phyloP scores from a whole-genome alignment of 1,139 yeast genomes.

The Saccharomycopsis hybrid region DNA sequence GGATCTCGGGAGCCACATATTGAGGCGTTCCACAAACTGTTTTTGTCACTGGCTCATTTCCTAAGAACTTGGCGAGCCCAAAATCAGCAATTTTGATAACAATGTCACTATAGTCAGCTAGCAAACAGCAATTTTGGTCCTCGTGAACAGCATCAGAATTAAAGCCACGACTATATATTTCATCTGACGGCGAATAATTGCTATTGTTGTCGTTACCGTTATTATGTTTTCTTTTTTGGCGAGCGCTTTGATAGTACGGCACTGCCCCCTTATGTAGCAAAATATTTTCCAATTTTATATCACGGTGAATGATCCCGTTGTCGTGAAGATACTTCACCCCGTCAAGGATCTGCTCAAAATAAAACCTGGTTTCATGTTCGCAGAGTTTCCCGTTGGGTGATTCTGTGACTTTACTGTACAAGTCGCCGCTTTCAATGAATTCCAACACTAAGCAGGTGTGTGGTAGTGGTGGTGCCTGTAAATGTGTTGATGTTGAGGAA shows the following conservation, averaged over 20 bases:
- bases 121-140: background rate
- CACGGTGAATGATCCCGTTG: slow-evolving; percentile 65
- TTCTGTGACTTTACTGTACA: slow-evolving; percentile 61
- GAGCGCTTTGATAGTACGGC: background rate
- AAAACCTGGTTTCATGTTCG: slow-evolving; percentile 52
- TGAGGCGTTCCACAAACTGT: slow-evolving; percentile 83
- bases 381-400: slow-evolving; percentile 48
- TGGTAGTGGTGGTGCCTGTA: slow-evolving; percentile 20
- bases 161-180: too few species aligned
- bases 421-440: slow-evolving; percentile 67
- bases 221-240: too few species aligned
- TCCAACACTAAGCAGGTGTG: slow-evolving; percentile 59
- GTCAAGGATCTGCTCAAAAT: slow-evolving; percentile 53
- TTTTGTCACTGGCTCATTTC: slow-evolving; percentile 68
- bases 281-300: slow-evolving; percentile 74
- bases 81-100: slow-evolving; percentile 75
- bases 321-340: slow-evolving; percentile 61
- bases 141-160: too few species aligned
- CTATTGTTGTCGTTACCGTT: too few species aligned
- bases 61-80: slow-evolving; percentile 73
- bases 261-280: slow-evolving; percentile 43
- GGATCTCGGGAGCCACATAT: slow-evolving; percentile 75
- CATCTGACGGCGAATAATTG: too few species aligned
- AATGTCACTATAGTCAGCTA: slow-evolving; percentile 30
- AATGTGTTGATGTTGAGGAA: background rate